These are phyloP conservation scores for Daldinia caldariorum DNA, from an alignment of 495 filamentous ascomycete species.

Conservation along the genomic window DNA sequence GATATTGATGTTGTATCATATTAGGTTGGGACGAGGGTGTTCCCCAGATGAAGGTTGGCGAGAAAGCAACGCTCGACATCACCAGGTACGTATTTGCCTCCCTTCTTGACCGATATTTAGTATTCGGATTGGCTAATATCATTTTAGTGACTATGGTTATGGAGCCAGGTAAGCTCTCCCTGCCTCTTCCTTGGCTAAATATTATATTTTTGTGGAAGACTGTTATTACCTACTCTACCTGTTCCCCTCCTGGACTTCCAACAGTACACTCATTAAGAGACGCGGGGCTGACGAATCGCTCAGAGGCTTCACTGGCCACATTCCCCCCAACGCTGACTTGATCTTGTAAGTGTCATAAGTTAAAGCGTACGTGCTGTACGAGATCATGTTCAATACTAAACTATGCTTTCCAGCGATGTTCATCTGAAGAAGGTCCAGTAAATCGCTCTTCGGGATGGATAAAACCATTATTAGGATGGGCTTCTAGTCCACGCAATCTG, in stretches of 20 bases:
- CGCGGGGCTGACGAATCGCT: slow-evolving; percentile 41
- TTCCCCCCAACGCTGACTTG: slow-evolving; percentile 62
- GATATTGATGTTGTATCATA: slow-evolving; percentile 27
- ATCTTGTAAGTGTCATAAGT: slow-evolving; percentile 60
- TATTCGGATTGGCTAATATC: slow-evolving; percentile 32
- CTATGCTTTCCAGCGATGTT: slow-evolving; percentile 56
- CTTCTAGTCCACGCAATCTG: slow-evolving; percentile 14
- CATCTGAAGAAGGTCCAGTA: slow-evolving; percentile 60
- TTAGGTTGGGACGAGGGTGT: slow-evolving; percentile 91
- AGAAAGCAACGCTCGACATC: slow-evolving; percentile 82
- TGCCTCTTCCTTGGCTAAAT: neutral
- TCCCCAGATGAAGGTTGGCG: slow-evolving; percentile 78
- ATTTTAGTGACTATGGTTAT: slow-evolving; percentile 77
- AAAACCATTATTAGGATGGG: neutral
- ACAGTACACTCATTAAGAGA: slow-evolving; percentile 13
- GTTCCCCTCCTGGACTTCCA: neutral
- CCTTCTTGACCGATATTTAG: neutral
- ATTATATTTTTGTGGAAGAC: neutral
- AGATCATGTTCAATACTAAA: slow-evolving; percentile 23
- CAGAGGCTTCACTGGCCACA: slow-evolving; percentile 75
- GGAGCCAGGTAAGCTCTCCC: slow-evolving; percentile 68
- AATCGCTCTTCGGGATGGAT: slow-evolving; percentile 4
- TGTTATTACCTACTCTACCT: slow-evolving; percentile 7
- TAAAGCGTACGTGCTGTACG: slow-evolving; percentile 5
- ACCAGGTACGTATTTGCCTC: slow-evolving; percentile 65